Evolutionary conservation across 2,329 filamentous ascomycete genomes (phyloP), one percentile per base, ranked within the genome.

Genomic region (Claviceps sp.): DNA sequence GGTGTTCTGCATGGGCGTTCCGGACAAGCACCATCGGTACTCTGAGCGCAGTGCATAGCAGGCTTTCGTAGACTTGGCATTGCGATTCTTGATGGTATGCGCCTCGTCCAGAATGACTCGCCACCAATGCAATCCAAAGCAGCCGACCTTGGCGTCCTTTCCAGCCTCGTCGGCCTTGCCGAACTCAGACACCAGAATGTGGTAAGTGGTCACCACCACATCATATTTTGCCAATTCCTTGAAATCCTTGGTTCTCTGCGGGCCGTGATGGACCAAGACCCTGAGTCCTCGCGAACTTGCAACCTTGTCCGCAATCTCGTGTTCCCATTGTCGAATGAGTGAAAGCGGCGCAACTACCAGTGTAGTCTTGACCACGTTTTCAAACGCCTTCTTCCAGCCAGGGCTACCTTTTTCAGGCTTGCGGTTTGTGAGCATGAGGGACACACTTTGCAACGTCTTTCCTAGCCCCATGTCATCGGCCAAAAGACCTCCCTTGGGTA

Each of bases 1-100:
- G 61, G 95, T 97, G 69, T 98, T 98, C 65, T 98, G 93, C 84
- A 98, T 89, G 0, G 93, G 93, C 1, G 93, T 98, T 50, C 93
- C 93, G 0, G 90, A 95, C 55, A 98, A 71, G 63, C 93, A 97
- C 93, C 93, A 98, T 55, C 93, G 79, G 62, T 95, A 97, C 65
- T 93, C 85, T 20, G 88, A 84, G 34, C 84, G 76, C 37, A 98
- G 70, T 1, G 87, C 87, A 63, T 84, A 98, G 58, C 87, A 93
- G 1, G 93, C 90, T 65, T 95, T 89, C 1, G 91, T 95, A 42
- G 88, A 84, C 69, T 98, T 98, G 22, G 93, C 89, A 59, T 94
- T 95, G 56, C 91, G 84, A 64, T 98, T 98, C 72, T 98, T 98
- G 77, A 98, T 96, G 1, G 87, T 95, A 66, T 98, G 93, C 1